Base-by-base conservation (phyloP, 1,284 basidiomycete species). In the Melampsora americana region DNA sequence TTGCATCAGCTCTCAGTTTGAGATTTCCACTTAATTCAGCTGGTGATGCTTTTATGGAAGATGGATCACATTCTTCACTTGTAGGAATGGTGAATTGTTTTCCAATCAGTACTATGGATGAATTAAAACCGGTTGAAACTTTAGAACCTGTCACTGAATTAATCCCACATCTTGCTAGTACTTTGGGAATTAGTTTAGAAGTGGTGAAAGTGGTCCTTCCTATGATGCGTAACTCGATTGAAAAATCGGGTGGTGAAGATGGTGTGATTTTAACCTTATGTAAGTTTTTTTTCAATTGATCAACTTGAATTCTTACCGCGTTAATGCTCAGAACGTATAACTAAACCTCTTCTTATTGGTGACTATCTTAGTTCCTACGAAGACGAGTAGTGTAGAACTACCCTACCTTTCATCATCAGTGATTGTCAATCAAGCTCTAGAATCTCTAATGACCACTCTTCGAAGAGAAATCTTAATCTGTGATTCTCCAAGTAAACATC, bases 81-180 rank as follows among this genome's bases (percentile, higher is more conserved):
- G 66, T 68, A 2, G 71, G 64, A 14, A 50, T 75, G 53, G 60
- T 75, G n/a, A 75, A 75, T 26, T 75, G 72, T 62, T 53, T 75
- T 11, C 72, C 72, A 16, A n/a, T 75, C 35, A 26, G 46, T 6
- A 30, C 23, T 9, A n/a, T 56, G 0, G 53, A 74, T 35, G 35
- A 44, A 5, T 32, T 68, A 2, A 53, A 42, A 11, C 72, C 72
- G 11, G 35, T 75, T 53, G 72, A 75, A 67, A 39, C 50, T 23
- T 23, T 75, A 23, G 39, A 61, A n/a, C 16, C 53, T 50, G 18
- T 30, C 11, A 16, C 42, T 44, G 64, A 75, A 16, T 56, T 67
- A 16, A 30, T 68, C 42, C 46, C 64, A 23, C 23, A 44, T 2
- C 23, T 74, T n/a, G 23, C 28, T 42, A 32, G 39, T 6, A 28